phyloP scores from a whole-genome alignment of 495 filamentous ascomycete genomes.

The Aspergillus heteromorphus region DNA sequence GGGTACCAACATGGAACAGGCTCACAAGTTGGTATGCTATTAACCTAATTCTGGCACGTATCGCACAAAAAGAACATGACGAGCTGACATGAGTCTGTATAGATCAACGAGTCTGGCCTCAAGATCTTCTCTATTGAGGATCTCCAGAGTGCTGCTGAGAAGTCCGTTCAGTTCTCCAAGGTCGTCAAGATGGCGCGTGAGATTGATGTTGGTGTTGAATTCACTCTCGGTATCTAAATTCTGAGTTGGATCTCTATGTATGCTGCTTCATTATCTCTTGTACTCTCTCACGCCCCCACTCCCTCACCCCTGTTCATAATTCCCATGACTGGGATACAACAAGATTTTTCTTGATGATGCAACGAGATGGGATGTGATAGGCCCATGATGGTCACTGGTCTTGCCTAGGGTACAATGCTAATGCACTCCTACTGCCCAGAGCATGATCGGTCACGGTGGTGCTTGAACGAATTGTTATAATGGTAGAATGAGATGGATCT shows the following conservation, averaged over 20 bases:
- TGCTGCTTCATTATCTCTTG: constrained; percentile 6
- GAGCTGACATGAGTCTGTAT: constrained; percentile 8
- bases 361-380: neutral
- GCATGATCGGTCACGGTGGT: constrained; percentile 6
- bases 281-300: constrained; percentile 9
- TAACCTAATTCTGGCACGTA: neutral
- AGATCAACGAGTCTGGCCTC: constrained; percentile 94
- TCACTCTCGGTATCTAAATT: constrained; percentile 84
- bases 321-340: neutral
- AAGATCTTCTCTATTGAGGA: constrained; percentile 99
- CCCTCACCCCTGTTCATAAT: constrained; percentile 1
- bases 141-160: constrained; percentile 94
- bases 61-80: neutral
- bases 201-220: constrained; percentile 97
- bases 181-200: constrained; percentile 98
- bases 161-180: constrained; percentile 97
- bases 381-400: constrained; percentile 1
- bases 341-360: neutral
- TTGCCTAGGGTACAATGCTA: constrained; percentile 13
- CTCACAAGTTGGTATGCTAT: constrained; percentile 70
- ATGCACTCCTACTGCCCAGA: constrained; percentile 11
- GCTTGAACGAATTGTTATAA: constrained; percentile 8
- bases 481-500: constrained; percentile 6
- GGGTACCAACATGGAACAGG: constrained; percentile 97
- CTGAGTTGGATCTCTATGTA: constrained; percentile 3